Base-by-base conservation (phyloP, 2,329 filamentous ascomycete species). In the Clarireedia paspali region DNA sequence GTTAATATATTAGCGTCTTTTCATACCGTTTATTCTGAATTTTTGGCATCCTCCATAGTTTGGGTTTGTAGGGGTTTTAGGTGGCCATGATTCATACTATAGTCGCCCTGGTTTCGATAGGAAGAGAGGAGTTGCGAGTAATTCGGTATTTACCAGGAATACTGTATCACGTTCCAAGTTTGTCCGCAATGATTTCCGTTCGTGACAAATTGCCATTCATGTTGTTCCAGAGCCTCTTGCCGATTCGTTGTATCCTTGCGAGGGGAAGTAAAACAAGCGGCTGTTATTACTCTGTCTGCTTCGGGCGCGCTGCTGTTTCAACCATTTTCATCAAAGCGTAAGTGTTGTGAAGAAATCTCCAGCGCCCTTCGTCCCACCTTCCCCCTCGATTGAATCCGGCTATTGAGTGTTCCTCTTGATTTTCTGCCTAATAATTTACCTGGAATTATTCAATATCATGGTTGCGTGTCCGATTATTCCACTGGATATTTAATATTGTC, bases 1-100 rank as follows among this genome's bases (percentile, higher is more conserved):
- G 92, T 75, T 97, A 52, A 68, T 62, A 50, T 40, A 34, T 49
- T 14, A 50, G 36, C 55, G 50, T 61, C 54, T 46, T 52, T 30
- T 51, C 34, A 53, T 52, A 53, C 53, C 55, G 52, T 54, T 52
- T 49, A 47, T 57, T 57, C 60, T 53, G 45, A 53, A 39, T 59
- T 61, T 47, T 23, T 30, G 34, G 36, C 36, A 34, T 62, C 50
- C 54, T 26, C 58, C 47, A 46, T 63, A 47, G 23, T 36, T 57
- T 47, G 36, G 57, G 55, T 55, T 55, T 58, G 30, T 58, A 58
- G 60, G 56, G 47, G 63, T 59, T 60, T 55, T 55, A 53, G 59
- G 61, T 44, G 59, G 59, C 57, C 59, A 47, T 54, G 57, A 55
- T 61, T 59, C 55, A 61, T 60, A 58, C 57, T 50, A 48, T 56